Percentiles rank a stretch among this genome's conserved stretches.
phyloP scores from a whole-genome alignment of 192 early-diverging fungal genomes.

The Podila verticillata region DNA sequence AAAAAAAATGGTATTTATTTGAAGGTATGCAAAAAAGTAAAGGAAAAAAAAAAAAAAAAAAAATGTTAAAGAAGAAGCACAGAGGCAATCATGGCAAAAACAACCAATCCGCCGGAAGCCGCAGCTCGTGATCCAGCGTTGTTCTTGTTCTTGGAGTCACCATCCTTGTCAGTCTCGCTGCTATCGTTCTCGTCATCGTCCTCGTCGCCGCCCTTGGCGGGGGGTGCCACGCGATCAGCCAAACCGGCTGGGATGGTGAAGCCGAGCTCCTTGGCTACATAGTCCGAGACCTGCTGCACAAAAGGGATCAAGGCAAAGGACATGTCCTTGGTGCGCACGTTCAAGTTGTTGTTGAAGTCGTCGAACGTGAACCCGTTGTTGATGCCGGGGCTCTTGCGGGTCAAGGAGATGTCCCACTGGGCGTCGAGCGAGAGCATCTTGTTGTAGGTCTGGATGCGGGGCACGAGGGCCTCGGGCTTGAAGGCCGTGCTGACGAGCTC shows the following conservation, averaged over 20 bases:
- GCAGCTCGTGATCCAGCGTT: background rate
- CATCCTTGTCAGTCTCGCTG: background rate
- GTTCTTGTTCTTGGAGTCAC: background rate
- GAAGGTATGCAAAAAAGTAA: too few relatives aligned
- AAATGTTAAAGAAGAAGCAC: too few relatives aligned
- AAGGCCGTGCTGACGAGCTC: slow-evolving; percentile 14
- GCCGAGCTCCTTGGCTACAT: slow-evolving; percentile 4
- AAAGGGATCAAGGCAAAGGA: background rate
- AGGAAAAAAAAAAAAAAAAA: too few relatives aligned
- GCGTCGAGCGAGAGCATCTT: slow-evolving; percentile 22
- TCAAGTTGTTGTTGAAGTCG: slow-evolving; percentile 25
- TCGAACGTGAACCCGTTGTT: slow-evolving; percentile 16
- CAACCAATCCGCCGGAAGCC: too few relatives aligned
- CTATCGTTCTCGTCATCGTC: slow-evolving; percentile 5
- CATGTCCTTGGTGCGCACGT: slow-evolving; percentile 8
- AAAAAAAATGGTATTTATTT: background rate
- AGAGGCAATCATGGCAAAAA: too few relatives aligned
- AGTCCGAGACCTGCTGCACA: background rate
- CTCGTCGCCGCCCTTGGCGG: slow-evolving; percentile 9
- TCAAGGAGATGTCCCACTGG: slow-evolving; percentile 13
- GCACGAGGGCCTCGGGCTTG: slow-evolving; percentile 14
- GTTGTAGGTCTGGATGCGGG: slow-evolving; percentile 16
- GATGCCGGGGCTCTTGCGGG: background rate
- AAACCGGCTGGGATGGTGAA: slow-evolving; percentile 11
- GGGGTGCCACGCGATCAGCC: slow-evolving; percentile 5